Conservation (phyloP, 2,329 filamentous ascomycete genomes). For the Phialemoniopsis sp. region DNA sequence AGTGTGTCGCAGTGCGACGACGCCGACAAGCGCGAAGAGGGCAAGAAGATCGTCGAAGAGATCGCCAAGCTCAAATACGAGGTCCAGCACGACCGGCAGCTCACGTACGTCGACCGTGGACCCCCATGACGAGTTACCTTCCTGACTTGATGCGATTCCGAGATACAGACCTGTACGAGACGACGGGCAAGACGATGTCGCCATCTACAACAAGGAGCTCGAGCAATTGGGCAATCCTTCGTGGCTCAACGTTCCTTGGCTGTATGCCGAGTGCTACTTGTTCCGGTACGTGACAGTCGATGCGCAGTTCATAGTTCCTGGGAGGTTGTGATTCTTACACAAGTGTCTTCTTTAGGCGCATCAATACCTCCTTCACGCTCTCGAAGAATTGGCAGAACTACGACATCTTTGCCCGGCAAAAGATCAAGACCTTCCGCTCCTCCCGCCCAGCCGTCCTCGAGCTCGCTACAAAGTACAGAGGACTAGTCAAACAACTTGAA, state of each 20-base stretch:
- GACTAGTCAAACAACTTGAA: conserved; percentile 65
- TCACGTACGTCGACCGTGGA: conserved; percentile 54
- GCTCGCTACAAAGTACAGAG: conserved; percentile 34
- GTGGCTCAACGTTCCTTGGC: conserved; percentile 86
- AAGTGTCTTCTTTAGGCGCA: conserved; percentile 59
- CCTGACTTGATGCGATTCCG: neutral
- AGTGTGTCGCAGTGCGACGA: conserved; percentile 57
- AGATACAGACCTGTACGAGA: conserved; percentile 64
- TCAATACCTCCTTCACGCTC: conserved; percentile 72
- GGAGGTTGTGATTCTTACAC: no score
- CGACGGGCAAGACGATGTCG: conserved; percentile 73
- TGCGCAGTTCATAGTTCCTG: neutral
- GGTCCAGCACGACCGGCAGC: conserved; percentile 77
- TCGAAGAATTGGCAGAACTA: conserved; percentile 84
- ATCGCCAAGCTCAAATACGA: conserved; percentile 89
- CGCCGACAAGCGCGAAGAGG: conserved; percentile 66
- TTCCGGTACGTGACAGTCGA: conserved; percentile 54
- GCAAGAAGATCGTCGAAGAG: conserved; percentile 78
- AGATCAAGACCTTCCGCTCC: conserved; percentile 87
- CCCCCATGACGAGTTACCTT: neutral
- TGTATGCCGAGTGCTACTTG: conserved; percentile 91
- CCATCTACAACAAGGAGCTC: conserved; percentile 81
- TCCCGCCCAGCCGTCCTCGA: conserved; percentile 66
- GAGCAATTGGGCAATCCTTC: conserved; percentile 66
- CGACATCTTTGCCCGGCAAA: conserved; percentile 86